Evolutionary conservation across 345 rosid species (phyloP).

Genomic region (Linum trigynum): DNA sequence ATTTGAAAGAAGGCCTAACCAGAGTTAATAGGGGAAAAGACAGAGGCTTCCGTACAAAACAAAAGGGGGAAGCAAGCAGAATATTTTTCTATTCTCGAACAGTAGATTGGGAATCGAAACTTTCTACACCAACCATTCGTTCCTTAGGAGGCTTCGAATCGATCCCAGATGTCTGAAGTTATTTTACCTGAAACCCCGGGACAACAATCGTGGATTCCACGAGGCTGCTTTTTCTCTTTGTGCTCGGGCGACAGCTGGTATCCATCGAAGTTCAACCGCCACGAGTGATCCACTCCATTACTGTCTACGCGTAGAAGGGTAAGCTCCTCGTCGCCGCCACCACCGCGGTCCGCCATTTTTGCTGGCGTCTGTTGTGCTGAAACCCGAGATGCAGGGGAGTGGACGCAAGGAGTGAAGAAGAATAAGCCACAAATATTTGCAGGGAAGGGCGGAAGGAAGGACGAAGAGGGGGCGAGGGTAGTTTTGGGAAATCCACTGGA

Average conservation of each 20-base stretch:
- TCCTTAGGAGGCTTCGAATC: not conserved
- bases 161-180: not conserved
- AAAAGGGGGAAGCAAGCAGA: not conserved
- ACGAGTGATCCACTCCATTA: conserved; percentile 49
- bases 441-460: not conserved
- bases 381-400: not conserved
- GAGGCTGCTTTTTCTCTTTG: conserved; percentile 40
- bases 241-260: conserved; percentile 47
- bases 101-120: not conserved
- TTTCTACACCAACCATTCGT: not conserved
- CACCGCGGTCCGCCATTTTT: not conserved
- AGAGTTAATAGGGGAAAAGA: not conserved
- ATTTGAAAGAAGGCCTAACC: not conserved
- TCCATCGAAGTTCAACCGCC: conserved; percentile 90
- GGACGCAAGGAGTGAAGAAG: not conserved
- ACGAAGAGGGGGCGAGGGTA: not conserved
- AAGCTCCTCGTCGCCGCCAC: conserved; percentile 37
- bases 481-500: not conserved
- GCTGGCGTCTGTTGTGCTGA: not conserved
- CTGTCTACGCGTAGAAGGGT: conserved; percentile 33
- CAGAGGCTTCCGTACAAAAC: not conserved
- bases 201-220: conserved; percentile 63
- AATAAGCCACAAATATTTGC: not conserved
- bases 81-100: not conserved
- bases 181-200: conserved; percentile 69